phyloP scores from a whole-genome alignment of 1,284 basidiomycete genomes.

The Peniophora sp. region DNA sequence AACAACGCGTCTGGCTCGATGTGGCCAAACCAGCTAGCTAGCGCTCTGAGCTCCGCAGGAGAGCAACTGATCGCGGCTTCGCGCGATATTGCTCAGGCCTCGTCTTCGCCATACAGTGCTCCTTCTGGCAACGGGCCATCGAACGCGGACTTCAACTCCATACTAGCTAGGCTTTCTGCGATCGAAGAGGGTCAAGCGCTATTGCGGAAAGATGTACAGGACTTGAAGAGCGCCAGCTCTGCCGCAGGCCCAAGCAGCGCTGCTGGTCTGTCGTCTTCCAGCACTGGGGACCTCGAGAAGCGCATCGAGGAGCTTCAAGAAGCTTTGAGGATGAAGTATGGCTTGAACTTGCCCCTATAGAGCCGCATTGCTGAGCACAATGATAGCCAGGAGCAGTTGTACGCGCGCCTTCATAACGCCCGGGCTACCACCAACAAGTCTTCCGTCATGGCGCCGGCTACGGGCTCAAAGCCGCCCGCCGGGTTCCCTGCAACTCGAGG shows the following conservation, averaged over 20 bases:
- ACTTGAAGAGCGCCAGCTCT: conserved; percentile 3
- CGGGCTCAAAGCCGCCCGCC: conserved; percentile 23
- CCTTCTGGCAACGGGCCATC: neutral
- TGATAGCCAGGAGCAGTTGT: conserved; percentile 27
- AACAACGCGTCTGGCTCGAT: no score
- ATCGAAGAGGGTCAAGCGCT: conserved; percentile 22
- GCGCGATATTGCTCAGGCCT: no score
- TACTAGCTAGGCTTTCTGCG: neutral
- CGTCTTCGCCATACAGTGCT: neutral
- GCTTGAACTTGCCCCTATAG: conserved; percentile 1
- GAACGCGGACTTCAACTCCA: neutral
- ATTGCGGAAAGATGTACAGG: conserved; percentile 18
- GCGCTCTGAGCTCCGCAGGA: no score
- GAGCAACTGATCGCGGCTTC: no score
- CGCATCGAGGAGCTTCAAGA: conserved; percentile 23
- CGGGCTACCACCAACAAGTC: conserved; percentile 23
- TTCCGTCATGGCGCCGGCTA: conserved; percentile 21
- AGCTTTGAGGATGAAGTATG: conserved; percentile 27
- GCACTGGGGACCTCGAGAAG: conserved; percentile 22
- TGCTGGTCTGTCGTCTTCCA: conserved; percentile 10
- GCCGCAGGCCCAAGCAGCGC: neutral
- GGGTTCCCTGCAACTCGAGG: conserved; percentile 32
- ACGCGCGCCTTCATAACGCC: conserved; percentile 27
- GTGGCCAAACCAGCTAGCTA: no score
- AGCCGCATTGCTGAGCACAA: neutral